Percentiles rank a stretch among this genome's conserved stretches.
Conservation (phyloP, 495 filamentous ascomycete genomes). For the Penicillium simplicissimum region DNA sequence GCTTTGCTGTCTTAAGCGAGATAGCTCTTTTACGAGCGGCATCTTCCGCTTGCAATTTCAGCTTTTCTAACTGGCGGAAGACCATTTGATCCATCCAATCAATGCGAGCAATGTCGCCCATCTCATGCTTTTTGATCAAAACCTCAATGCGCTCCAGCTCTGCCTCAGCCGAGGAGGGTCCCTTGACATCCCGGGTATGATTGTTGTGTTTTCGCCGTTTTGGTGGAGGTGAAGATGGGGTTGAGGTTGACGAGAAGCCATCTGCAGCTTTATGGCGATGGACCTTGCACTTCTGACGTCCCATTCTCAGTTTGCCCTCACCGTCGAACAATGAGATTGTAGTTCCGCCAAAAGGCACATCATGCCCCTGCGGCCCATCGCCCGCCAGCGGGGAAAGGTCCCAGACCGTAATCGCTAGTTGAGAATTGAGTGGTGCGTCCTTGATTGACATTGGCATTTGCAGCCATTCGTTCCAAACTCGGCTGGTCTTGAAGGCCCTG, state of each 20-base stretch:
- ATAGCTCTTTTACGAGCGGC: slow-evolving; percentile 41
- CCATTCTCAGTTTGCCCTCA: slow-evolving; percentile 86
- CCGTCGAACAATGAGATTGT: slow-evolving; percentile 87
- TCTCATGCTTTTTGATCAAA: slow-evolving; percentile 95
- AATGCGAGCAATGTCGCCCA: slow-evolving; percentile 88
- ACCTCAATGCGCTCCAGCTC: slow-evolving; percentile 83
- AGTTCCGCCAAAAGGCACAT: slow-evolving; percentile 90
- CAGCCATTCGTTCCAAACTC: slow-evolving; percentile 97
- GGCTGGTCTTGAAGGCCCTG: slow-evolving; percentile 76
- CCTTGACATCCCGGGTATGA: slow-evolving; percentile 29
- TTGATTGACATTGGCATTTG: slow-evolving; percentile 80
- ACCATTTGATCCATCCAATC: slow-evolving; percentile 96
- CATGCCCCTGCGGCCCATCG: slow-evolving; percentile 64
- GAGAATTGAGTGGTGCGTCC: slow-evolving; percentile 72
- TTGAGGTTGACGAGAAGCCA: slow-evolving; percentile 76
- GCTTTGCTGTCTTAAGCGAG: slow-evolving; percentile 30
- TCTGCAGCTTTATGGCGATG: slow-evolving; percentile 83
- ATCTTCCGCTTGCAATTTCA: slow-evolving; percentile 58
- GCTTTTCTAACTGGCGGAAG: slow-evolving; percentile 81
- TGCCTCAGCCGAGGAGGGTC: slow-evolving; percentile 60
- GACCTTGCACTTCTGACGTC: slow-evolving; percentile 86
- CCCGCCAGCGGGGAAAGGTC: slow-evolving; percentile 80
- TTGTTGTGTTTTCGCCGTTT: slow-evolving; percentile 50
- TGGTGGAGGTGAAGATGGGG: slow-evolving; percentile 61
- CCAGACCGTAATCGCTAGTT: slow-evolving; percentile 93